A percentile compares a stretch with the other conserved stretches of the same genome.
These are phyloP conservation scores for Paecilomyces sp. DNA, from an alignment of 2,329 filamentous ascomycete genomes.

Conservation along the genomic window DNA sequence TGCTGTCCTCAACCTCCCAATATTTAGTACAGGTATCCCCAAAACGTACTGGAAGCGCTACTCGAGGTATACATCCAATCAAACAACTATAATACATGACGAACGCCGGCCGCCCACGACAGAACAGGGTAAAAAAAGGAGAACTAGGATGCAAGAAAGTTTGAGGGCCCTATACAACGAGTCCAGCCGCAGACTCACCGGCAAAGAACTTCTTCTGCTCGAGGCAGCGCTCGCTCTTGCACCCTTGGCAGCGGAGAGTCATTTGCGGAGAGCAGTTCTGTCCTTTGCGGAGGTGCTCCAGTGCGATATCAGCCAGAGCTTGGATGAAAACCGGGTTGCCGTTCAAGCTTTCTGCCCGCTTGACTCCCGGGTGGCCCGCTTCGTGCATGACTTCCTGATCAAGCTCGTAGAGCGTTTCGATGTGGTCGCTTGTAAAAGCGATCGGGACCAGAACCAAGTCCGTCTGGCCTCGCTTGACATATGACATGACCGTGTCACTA, in stretches of 20 bases:
- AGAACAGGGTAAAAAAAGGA: neutral
- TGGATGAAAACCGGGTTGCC: constrained; percentile 85
- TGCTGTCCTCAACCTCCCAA: neutral
- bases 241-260: constrained; percentile 85
- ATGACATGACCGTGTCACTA: constrained; percentile 75
- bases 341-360: constrained; percentile 86
- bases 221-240: constrained; percentile 78
- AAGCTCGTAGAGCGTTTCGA: constrained; percentile 91
- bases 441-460: constrained; percentile 90
- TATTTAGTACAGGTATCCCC: neutral
- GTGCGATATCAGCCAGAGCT: constrained; percentile 80
- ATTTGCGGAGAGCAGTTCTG: constrained; percentile 74
- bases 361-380: constrained; percentile 67
- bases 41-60: neutral
- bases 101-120: neutral
- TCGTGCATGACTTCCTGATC: constrained; percentile 94
- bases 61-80: neutral
- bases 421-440: constrained; percentile 98
- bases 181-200: constrained; percentile 25
- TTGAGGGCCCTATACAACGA: constrained; percentile 22
- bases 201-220: constrained; percentile 64
- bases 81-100: neutral
- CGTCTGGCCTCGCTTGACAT: constrained; percentile 84
- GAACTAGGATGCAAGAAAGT: neutral
- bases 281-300: constrained; percentile 66